A percentile compares a stretch with the other conserved stretches of the same genome.
These are phyloP conservation scores for Dichomitus squalens DNA, from an alignment of 1,284 basidiomycete genomes.

Conservation along the genomic window DNA sequence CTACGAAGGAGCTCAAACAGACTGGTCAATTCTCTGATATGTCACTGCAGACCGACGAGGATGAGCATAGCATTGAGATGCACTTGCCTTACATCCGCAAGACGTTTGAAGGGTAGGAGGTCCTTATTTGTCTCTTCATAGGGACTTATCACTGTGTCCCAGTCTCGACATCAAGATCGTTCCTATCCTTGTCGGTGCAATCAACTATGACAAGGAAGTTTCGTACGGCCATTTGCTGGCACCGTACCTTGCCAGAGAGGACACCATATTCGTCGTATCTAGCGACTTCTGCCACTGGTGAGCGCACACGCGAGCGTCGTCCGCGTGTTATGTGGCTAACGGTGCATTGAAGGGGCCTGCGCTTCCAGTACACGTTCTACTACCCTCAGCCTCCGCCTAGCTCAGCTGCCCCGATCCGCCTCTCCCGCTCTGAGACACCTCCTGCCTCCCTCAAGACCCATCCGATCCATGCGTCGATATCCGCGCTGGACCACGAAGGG, in stretches of 20 bases:
- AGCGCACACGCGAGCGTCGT: slow-evolving; percentile 18
- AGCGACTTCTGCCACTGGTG: slow-evolving; percentile 99
- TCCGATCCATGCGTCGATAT: slow-evolving; percentile 75
- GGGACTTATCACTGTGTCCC: not conserved
- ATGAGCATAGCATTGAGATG: slow-evolving; percentile 98
- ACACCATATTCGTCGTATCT: slow-evolving; percentile 90
- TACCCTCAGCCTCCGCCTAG: slow-evolving; percentile 69
- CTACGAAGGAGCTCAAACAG: slow-evolving; percentile 64
- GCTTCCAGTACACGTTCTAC: slow-evolving; percentile 93
- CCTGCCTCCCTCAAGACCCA: slow-evolving; percentile 41
- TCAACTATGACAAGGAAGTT: slow-evolving; percentile 62
- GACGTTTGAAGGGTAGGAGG: slow-evolving; percentile 74
- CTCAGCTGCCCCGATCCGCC: slow-evolving; percentile 48
- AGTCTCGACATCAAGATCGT: slow-evolving; percentile 82
- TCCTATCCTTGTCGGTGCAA: slow-evolving; percentile 90
- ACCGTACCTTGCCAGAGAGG: slow-evolving; percentile 74
- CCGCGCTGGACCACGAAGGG: slow-evolving; percentile 75
- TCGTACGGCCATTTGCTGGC: slow-evolving; percentile 75
- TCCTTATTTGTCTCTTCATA: too few species aligned
- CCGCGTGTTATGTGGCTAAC: not conserved
- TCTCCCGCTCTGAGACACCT: slow-evolving; percentile 48
- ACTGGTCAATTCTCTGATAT: slow-evolving; percentile 79
- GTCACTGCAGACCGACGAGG: slow-evolving; percentile 76
- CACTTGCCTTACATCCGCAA: slow-evolving; percentile 93
- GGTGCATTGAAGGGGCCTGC: slow-evolving; percentile 67